Evolutionary conservation across 2,329 filamentous ascomycete genomes (phyloP).

Genomic region (Lizonia empirigonia): DNA sequence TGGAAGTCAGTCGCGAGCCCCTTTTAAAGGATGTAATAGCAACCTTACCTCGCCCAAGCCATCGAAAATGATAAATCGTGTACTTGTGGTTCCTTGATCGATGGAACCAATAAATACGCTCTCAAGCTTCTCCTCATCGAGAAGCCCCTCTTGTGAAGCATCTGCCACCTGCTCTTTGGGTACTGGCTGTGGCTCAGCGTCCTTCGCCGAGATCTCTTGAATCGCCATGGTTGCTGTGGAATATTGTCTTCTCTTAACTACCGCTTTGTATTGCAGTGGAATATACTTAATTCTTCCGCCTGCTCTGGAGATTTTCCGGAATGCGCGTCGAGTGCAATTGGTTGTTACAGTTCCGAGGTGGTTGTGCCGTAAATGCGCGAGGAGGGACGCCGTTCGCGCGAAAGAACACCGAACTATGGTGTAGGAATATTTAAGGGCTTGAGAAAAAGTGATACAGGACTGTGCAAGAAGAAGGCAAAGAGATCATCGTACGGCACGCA

Average conservation of each 20-base stretch:
- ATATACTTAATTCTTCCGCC: conserved; percentile 23
- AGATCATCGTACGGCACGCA: conserved; percentile 23
- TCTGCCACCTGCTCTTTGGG: conserved; percentile 39
- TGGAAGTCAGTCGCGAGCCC: conserved; percentile 2
- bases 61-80: conserved; percentile 90
- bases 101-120: conserved; percentile 82
- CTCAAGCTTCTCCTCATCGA: conserved; percentile 45
- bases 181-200: conserved; percentile 38
- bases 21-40: neutral
- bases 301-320: conserved; percentile 16
- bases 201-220: conserved; percentile 34
- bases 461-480: conserved; percentile 19
- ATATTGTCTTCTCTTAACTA: conserved; percentile 1
- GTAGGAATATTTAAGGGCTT: conserved; percentile 19
- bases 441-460: conserved; percentile 21
- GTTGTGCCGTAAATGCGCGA: conserved; percentile 25
- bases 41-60: conserved; percentile 61
- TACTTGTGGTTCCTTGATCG: conserved; percentile 89
- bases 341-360: conserved; percentile 20
- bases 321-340: conserved; percentile 21
- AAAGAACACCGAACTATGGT: conserved; percentile 26
- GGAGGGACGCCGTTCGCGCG: conserved; percentile 23
- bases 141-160: conserved; percentile 20
- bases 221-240: conserved; percentile 30
- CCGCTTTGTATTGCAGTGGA: conserved; percentile 6